Base-by-base conservation (phyloP, 2,329 filamentous ascomycete species). In the Aureobasidium mangrovei region DNA sequence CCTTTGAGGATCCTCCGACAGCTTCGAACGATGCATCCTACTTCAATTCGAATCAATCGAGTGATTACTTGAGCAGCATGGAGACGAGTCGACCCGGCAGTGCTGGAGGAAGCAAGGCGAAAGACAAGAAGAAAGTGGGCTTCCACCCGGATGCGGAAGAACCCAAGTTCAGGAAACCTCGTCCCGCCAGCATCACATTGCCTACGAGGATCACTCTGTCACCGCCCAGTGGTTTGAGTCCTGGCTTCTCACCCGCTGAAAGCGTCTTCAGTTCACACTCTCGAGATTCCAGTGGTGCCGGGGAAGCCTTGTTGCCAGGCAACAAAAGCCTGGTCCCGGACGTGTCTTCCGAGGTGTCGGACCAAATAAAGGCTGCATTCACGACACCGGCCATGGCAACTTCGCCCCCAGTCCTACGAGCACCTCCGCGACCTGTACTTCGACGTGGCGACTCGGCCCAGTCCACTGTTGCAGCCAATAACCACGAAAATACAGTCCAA, bases 121-220 rank as follows among this genome's bases (percentile, higher is more conserved):
- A 57, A 28, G 56, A 58, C 36, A 60, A 60, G 57, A 60, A 60
- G 47, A 56, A 49, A 32, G 57, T 60, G n/a, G 57, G 54, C 31
- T 60, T 60, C 53, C 54, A 53, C 18, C 35, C 53, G 7, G 54
- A 54, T 26, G 48, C 56, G 39, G 55, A 42, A 52, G 56, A 46
- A 55, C 46, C 46, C n/a, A 42, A 24, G 39, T 36, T 45, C 32
- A 44, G 40, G 26, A 53, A 48, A 36, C 47, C 57, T 38, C 55
- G 56, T 4, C 56, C 49, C 6, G 41, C 52, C 4, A 54, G 42
- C 36, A 54, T 54, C 18, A 39, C 42, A 12, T 6, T 46, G 6
- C 41, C 41, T 36, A 46, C 41, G 35, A 47, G 52, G 35, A 54
- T 46, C 10, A 54, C 52, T 9, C 31, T 54, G 29, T 46, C 52